Conservation (phyloP, 768 basidiomycete species). For the Russula compacta region DNA sequence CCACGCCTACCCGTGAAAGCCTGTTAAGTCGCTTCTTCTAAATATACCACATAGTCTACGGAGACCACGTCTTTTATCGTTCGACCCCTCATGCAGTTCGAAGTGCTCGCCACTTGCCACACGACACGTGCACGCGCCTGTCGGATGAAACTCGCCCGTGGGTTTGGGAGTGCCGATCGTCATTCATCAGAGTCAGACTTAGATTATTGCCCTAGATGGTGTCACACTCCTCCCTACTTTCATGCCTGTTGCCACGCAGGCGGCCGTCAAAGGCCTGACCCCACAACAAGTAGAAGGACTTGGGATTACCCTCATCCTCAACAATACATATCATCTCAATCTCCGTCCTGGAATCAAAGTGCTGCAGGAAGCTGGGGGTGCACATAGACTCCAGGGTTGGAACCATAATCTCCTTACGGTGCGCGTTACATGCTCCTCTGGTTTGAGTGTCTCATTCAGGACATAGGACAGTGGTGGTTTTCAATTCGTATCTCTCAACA, state of each 20-base stretch:
- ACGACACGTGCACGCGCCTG: conserved; percentile 80
- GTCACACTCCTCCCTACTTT: conserved; percentile 80
- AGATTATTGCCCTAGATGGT: conserved; percentile 44
- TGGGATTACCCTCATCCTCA: conserved; percentile 75
- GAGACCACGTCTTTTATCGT: not conserved
- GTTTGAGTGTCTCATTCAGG: not conserved
- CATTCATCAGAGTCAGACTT: not conserved
- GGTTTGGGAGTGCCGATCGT: conserved; percentile 24
- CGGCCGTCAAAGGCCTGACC: conserved; percentile 86
- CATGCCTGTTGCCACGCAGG: conserved; percentile 92
- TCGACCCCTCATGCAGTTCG: conserved; percentile 56
- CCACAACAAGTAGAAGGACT: conserved; percentile 75
- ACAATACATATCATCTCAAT: conserved; percentile 87
- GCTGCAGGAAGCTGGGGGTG: conserved; percentile 67
- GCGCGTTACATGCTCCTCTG: conserved; percentile 13
- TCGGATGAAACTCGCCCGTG: conserved; percentile 76
- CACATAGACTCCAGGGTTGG: conserved; percentile 91
- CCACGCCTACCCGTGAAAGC: too few species aligned
- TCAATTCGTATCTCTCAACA: conserved; percentile 76
- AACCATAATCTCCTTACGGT: conserved; percentile 76
- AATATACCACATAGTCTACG: not conserved
- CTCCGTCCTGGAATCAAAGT: conserved; percentile 75
- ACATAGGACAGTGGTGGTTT: conserved; percentile 82
- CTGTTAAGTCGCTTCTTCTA: not conserved
- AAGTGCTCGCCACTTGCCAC: conserved; percentile 70